Evolutionary conservation across 805 yeast genomes (phyloP), one percentile per base, ranked within the genome.

Genomic region (Candida awuae): DNA sequence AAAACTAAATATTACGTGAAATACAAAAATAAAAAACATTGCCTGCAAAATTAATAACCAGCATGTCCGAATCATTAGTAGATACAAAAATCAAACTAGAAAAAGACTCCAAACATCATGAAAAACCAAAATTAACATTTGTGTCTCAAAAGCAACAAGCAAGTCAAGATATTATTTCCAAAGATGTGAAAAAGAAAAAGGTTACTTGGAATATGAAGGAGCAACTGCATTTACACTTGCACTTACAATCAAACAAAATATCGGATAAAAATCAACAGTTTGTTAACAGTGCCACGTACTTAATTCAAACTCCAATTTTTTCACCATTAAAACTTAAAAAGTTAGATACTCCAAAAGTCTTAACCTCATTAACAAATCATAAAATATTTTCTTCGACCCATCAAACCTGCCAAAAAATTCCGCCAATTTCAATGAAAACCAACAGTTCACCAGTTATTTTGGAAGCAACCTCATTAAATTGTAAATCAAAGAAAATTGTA

Each of bases 151-250:
- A 15, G 5, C n/a, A 22, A 7, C 23, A 8, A 25, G 10, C n/a
- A 25, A 25, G n/a, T 20, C 26, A 18, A 31, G 30, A 35, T 25
- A 15, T 6, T 4, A 13, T 25, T 4, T 29, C 22, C 2, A 34
- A 29, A 12, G 20, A 23, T 15, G n/a, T 7, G 2, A 34, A 29
- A 19, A 35, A 37, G 18, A 40, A 40, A 12, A 40, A 36, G 29
- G 32, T 40, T 7, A 17, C 31, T 10, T 40, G 43, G 43, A 26
- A 37, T 6, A 20, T 27, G 15, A 30, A 32, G 26, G 39, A 39
- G 2, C 25, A 28, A 15, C 7, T 39, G 10, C 43, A 39, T 12
- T 19, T 35, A 19, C 33, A 32, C 4, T 14, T 40, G 6, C 39
- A 37, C 14, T 17, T 32, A 8, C 18, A 32, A n/a, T 31, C 16